Evolutionary conservation across 208 protist species (phyloP), one percentile per base, ranked within the genome.

Genomic region (Crithidia bombi): DNA sequence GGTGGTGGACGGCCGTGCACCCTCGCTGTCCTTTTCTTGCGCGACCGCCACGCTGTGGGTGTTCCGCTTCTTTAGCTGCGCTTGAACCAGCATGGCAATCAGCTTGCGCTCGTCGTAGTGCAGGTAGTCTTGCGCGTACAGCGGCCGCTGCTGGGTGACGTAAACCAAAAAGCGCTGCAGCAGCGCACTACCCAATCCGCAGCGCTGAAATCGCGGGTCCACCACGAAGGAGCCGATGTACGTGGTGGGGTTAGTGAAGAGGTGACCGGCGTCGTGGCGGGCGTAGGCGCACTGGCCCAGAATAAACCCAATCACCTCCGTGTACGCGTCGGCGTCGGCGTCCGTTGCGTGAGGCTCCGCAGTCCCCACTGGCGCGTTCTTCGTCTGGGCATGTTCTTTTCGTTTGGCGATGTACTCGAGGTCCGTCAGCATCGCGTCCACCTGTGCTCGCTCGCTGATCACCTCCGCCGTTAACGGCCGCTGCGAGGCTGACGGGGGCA

Each of bases 151-250:
- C 50, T 70, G 66, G 17, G 75, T 77, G 63, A 94, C 77, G 63
- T 91, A 93, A 0, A 52, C 39, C 3, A 88, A 25, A 52, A 86
- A 92, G 15, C 68, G 78, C 19, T 73, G n/a, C 12, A 96, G 75
- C 39, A 96, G 56, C 56, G 55, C 35, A 19, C 61, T 44, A 33
- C 88, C 91, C 19, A 96, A 26, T n/a, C 91, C 91, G 61, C 83
- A 75, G 12, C 66, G 30, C 17, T 81, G 91, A 52, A 92, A 52
- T 12, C 51, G 43, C 19, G 70, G 69, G 23, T 85, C 69, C 12
- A 96, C 87, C 0, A 82, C 86, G 43, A 96, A 79, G 43, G 78
- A 85, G 33, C 82, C 77, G 26, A 96, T 69, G 75, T 96, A 96
- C 30, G 74, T 66, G 1, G 80, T 90, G 28, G 91, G 91, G 35